These are phyloP conservation scores for Otatea glauca DNA, from an alignment of 176 grass and related monocot genomes.

Conservation along the genomic window DNA sequence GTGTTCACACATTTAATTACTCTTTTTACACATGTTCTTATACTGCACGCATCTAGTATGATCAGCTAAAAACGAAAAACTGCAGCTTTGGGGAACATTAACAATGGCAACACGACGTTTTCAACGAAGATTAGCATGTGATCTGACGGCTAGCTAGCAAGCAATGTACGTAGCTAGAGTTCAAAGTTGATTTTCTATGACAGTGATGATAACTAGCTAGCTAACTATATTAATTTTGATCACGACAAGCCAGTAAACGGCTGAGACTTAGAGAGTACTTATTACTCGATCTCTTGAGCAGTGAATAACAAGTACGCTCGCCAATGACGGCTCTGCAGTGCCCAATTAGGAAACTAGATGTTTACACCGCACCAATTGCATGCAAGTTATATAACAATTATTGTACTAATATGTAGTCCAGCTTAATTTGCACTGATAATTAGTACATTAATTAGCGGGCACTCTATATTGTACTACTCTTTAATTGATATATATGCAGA, in stretches of 20 bases:
- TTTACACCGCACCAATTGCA: neutral
- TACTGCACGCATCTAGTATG: slow-evolving; percentile 26
- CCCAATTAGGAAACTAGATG: slow-evolving; percentile 15
- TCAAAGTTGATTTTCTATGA: slow-evolving; percentile 30
- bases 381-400: neutral
- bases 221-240: neutral
- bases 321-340: neutral
- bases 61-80: slow-evolving; percentile 24
- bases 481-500: neutral
- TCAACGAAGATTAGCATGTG: slow-evolving; percentile 16
- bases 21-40: slow-evolving; percentile 18
- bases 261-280: neutral
- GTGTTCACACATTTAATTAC: neutral
- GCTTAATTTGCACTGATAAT: neutral
- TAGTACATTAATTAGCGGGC: neutral
- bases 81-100: slow-evolving; percentile 12
- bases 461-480: neutral
- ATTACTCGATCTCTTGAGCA: neutral
- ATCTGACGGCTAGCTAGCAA: neutral
- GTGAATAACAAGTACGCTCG: neutral
- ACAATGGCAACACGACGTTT: slow-evolving; percentile 31
- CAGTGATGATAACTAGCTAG: neutral
- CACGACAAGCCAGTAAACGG: neutral
- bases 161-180: neutral
- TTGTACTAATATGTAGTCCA: neutral